Evolutionary conservation across 2,329 filamentous ascomycete genomes (phyloP).

Genomic region (Penicillium expansum): DNA sequence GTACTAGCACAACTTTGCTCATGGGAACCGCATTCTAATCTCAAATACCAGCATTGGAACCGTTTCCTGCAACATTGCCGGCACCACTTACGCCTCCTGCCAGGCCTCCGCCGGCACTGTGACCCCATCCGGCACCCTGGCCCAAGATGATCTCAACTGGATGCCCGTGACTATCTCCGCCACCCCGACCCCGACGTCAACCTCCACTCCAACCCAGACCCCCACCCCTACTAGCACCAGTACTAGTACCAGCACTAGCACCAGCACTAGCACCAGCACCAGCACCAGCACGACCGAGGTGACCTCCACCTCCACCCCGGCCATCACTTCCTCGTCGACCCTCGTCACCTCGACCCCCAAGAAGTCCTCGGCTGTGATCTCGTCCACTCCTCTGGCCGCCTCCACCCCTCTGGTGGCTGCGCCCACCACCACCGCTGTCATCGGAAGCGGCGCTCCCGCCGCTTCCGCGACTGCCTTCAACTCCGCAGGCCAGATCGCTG

Average conservation of each 20-base stretch:
- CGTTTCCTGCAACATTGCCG: constrained; percentile 26
- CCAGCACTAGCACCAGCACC: constrained; percentile 7
- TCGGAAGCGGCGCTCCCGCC: constrained; percentile 10
- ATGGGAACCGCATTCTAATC: not conserved
- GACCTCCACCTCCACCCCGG: constrained; percentile 11
- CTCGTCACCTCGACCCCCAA: constrained; percentile 11
- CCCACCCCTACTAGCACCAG: constrained; percentile 14
- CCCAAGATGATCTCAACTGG: constrained; percentile 20
- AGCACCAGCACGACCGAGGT: not conserved
- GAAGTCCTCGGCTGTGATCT: constrained; percentile 14
- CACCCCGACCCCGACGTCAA: constrained; percentile 21
- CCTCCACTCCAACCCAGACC: constrained; percentile 16
- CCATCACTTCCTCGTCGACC: constrained; percentile 8
- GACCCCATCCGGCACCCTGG: constrained; percentile 17
- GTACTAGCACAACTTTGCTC: not conserved
- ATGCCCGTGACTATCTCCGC: constrained; percentile 28
- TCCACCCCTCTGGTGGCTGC: constrained; percentile 9
- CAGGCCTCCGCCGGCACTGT: constrained; percentile 16
- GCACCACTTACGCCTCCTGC: constrained; percentile 30
- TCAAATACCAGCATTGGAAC: constrained; percentile 12
- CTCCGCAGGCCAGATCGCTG: constrained; percentile 23
- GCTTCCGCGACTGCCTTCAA: constrained; percentile 18
- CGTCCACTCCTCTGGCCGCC: constrained; percentile 17
- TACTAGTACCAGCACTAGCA: constrained; percentile 6
- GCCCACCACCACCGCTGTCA: constrained; percentile 2